Evolutionary conservation across 2,329 filamentous ascomycete genomes (phyloP).

Genomic region (Cordyceps pruinosa): DNA sequence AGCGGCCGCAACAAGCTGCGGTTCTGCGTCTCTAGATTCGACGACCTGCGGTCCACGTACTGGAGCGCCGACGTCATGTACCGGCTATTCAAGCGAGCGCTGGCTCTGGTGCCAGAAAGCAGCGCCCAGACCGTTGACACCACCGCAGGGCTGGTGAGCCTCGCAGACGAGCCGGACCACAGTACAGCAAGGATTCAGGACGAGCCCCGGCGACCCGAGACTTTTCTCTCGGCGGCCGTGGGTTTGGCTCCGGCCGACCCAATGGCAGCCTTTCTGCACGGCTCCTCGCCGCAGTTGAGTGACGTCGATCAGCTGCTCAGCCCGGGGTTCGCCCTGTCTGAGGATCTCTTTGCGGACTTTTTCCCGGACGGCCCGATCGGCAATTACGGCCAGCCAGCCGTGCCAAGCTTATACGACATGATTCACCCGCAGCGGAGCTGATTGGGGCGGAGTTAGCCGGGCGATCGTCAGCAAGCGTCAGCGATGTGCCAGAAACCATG

Average conservation of each 20-base stretch:
- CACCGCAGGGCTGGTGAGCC: too few species aligned
- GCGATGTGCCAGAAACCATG: neutral
- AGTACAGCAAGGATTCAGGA: too few species aligned
- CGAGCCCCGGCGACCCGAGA: too few species aligned
- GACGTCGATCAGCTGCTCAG: neutral
- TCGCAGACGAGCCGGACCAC: too few species aligned
- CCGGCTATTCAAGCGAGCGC: constrained; percentile 1
- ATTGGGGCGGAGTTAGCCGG: neutral
- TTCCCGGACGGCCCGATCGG: constrained; percentile 1
- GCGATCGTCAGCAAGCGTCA: neutral
- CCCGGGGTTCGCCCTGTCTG: neutral
- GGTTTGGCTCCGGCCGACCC: too few species aligned
- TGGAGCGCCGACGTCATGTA: constrained; percentile 12
- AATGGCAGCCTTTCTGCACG: too few species aligned
- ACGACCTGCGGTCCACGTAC: neutral
- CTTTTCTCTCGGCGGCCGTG: too few species aligned
- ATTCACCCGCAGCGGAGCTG: neutral
- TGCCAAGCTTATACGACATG: too few species aligned
- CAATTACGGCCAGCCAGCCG: neutral
- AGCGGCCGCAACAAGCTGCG: constrained; percentile 1
- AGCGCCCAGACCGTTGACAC: too few species aligned
- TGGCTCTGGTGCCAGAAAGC: too few species aligned
- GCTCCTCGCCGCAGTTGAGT: constrained; percentile 15
- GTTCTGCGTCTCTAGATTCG: neutral
- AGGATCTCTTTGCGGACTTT: neutral